A percentile compares a stretch with the other conserved stretches of the same genome.
Evolutionary conservation across 2,329 filamentous ascomycete species (phyloP).

Genomic region (Magnaporthiopsis incrustans): DNA sequence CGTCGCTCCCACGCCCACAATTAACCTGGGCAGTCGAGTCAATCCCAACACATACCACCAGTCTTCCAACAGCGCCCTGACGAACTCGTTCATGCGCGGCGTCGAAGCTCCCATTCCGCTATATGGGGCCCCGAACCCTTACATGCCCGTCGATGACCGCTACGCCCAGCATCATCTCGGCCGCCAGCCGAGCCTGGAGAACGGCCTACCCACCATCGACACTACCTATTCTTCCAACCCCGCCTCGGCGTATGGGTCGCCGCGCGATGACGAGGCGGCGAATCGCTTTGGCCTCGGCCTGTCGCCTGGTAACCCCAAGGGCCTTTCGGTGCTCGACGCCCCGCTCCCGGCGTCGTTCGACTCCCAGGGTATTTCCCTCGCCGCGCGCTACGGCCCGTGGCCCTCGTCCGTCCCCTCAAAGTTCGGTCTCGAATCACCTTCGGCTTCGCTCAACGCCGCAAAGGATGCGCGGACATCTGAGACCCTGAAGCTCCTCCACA

Average conservation of each 20-base stretch:
- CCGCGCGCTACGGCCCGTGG: slow-evolving; percentile 81
- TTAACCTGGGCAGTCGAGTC: slow-evolving; percentile 59
- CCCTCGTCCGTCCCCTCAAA: slow-evolving; percentile 88
- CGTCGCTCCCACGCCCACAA: slow-evolving; percentile 43
- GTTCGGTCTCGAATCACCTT: slow-evolving; percentile 81
- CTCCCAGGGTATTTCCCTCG: slow-evolving; percentile 88
- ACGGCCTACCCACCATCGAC: slow-evolving; percentile 49
- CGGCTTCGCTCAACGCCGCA: slow-evolving; percentile 59
- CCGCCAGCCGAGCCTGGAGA: slow-evolving; percentile 45
- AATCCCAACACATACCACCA: slow-evolving; percentile 53
- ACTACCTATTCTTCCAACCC: slow-evolving; percentile 48
- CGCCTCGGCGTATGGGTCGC: slow-evolving; percentile 68
- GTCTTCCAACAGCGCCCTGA: slow-evolving; percentile 61
- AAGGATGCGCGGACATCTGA: slow-evolving; percentile 55
- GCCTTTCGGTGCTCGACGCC: slow-evolving; percentile 84
- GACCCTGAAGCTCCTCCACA: slow-evolving; percentile 55
- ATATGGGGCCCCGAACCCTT: slow-evolving; percentile 36
- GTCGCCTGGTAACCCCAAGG: slow-evolving; percentile 64
- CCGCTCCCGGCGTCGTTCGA: slow-evolving; percentile 92
- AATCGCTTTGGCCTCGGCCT: slow-evolving; percentile 60
- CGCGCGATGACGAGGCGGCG: slow-evolving; percentile 52
- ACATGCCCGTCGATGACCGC: slow-evolving; percentile 27
- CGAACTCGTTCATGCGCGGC: slow-evolving; percentile 63
- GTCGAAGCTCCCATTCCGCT: slow-evolving; percentile 28
- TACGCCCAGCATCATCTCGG: slow-evolving; percentile 32